Conservation (phyloP, 2,329 filamentous ascomycete genomes). For the Cordyceps javanica region DNA sequence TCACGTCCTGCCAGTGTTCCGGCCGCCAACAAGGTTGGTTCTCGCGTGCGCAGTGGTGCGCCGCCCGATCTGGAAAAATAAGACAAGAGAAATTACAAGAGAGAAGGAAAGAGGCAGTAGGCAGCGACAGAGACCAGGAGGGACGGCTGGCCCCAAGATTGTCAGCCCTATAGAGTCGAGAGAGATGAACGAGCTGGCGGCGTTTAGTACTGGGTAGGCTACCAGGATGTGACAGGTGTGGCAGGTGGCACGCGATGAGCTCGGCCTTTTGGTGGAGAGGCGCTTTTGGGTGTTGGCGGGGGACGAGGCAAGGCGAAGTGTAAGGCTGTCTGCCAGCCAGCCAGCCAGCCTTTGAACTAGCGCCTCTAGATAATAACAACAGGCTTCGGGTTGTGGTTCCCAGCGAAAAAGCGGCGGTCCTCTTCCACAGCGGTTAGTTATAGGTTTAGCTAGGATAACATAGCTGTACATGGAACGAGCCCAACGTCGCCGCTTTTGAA, state of each 20-base stretch:
- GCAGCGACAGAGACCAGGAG: too few species aligned
- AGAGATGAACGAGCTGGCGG: neutral
- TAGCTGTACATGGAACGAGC: too few species aligned
- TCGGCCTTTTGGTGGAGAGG: neutral
- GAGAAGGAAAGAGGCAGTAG: too few species aligned
- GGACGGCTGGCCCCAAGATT: too few species aligned
- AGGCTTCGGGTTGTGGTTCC: too few species aligned
- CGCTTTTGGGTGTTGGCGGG: neutral
- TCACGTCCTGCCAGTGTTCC: neutral
- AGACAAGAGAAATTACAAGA: neutral
- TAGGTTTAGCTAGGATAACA: neutral
- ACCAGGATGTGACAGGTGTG: too few species aligned
- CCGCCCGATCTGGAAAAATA: neutral
- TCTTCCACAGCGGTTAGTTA: too few species aligned
- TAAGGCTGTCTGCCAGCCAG: too few species aligned
- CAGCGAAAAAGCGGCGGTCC: neutral
- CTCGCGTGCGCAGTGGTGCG: neutral
- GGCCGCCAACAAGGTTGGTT: neutral
- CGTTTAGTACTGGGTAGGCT: neutral
- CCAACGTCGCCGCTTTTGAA: too few species aligned
- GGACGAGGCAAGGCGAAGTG: neutral
- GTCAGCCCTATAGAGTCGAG: neutral
- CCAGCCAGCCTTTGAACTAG: too few species aligned
- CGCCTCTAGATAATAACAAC: too few species aligned
- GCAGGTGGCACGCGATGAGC: neutral